Evolutionary conservation across 2,329 filamentous ascomycete genomes (phyloP), one percentile per base, ranked within the genome.

Genomic region (Xylariaceae sp.): DNA sequence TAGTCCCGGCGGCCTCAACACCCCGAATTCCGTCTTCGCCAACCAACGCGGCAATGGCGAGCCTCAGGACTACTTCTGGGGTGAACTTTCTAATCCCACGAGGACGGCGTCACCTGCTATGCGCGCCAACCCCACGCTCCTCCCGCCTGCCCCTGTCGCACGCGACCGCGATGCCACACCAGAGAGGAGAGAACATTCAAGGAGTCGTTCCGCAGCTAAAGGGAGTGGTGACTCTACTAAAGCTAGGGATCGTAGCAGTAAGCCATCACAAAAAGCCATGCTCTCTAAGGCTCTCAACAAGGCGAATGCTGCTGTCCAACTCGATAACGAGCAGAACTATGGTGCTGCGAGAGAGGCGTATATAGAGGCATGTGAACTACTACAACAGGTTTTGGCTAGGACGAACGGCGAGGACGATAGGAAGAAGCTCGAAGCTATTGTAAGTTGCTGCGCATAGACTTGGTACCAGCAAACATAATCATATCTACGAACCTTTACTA

Each of bases 291-390:
- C 95, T 0, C 79, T 99, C 52, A 90, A 96, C 71, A 96, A 97
- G 76, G 95, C 95, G 46, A 97, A 99, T 70, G 94, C 91, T 11
- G 95, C 95, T 19, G 95, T 99, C 23, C 84, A 97, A 65, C 84
- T 99, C 36, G 95, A 99, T 76, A 98, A 97, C 82, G 92, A 92
- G 12, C 91, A 95, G 69, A 96, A 98, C 70, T 94, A 95, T 62
- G 91, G 94, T 72, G 92, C 91, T 36, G 95, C 95, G 16, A 88
- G 96, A 71, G 86, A 92, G 68, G 92, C 94, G 12, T 99, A 99
- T 72, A 82, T 85, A 9, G 95, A 99, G 75, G 95, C 96, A 3
- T 99, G 95, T 71, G 85, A 88, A 53, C 80, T 99, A 57, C 78
- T 99, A 52, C 89, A 94, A 65, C 88, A 96, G 68, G 95, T 99